Evolutionary conservation across 2,329 filamentous ascomycete genomes (phyloP).

Genomic region (Sporothrix globosa): DNA sequence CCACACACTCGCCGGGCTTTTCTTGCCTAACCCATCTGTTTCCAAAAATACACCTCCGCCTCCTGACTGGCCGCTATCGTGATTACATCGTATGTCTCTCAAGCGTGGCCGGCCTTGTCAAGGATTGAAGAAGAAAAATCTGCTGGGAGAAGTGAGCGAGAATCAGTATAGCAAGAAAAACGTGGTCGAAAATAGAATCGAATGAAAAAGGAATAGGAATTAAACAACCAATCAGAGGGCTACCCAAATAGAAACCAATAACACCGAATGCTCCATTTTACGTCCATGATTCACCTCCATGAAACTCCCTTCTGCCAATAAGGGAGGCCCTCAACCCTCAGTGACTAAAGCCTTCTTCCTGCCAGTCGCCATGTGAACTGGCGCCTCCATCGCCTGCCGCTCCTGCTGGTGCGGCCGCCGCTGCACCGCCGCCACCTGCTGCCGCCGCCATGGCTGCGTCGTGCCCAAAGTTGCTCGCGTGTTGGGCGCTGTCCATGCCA

Average conservation of each 20-base stretch:
- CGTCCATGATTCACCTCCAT: neutral
- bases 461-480: slow-evolving; percentile 61
- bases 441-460: slow-evolving; percentile 50
- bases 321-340: slow-evolving; percentile 36
- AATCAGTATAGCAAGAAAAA: neutral
- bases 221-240: slow-evolving; percentile 21
- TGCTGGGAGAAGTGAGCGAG: neutral
- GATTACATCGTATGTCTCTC: neutral
- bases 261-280: slow-evolving; percentile 26
- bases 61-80: neutral
- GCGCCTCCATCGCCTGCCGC: slow-evolving; percentile 44
- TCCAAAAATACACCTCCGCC: slow-evolving; percentile 25
- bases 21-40: slow-evolving; percentile 23
- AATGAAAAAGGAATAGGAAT: slow-evolving; percentile 11
- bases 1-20: neutral
- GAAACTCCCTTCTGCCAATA: neutral
- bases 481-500: slow-evolving; percentile 64
- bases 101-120: neutral
- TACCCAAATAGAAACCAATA: slow-evolving; percentile 20
- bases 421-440: slow-evolving; percentile 44
- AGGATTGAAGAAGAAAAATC: no score
- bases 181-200: neutral
- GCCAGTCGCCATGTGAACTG: slow-evolving; percentile 59
- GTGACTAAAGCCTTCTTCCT: slow-evolving; percentile 62
- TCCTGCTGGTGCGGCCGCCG: slow-evolving; percentile 40